Base-by-base conservation (phyloP, 345 rosid species). In the Bruguiera gymnorhiza region DNA sequence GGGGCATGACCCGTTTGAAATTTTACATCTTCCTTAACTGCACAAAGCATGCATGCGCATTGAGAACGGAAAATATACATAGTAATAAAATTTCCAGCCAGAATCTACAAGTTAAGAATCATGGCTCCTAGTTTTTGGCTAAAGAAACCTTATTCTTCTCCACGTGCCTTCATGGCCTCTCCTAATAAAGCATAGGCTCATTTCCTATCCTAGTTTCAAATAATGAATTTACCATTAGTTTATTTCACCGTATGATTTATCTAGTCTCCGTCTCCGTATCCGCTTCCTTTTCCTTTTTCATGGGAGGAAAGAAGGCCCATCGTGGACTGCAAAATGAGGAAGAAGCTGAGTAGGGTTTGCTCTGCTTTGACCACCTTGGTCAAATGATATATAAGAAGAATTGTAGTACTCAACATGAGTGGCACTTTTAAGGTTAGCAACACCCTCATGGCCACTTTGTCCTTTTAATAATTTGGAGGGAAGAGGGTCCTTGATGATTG, bases 311-410 rank as follows among this genome's bases (percentile, higher is more conserved):
- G 89, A 70, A 66, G 91, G 84, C 53, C 86, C 79, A 63, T 70
- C 93, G 73, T 90, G 88, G 71, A 82, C 83, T 60, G 83, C 83
- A 73, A 90, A 87, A 73, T 87, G 96, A 43, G 87, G 76, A 67
- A 81, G 67, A 32, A 85, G 63, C 61, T 87, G 88, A 54, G 80
- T 78, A 71, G 86, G 73, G 69, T 46, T 77, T 31, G 78, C 60
- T 67, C 86, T 84, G 67, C 67, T 78, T 73, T 81, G 92, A 32
- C 86, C 83, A 51, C 82, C 79, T 70, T 85, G 91, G 65, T 86
- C 89, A 74, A 93, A 93, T 24, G 96, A 75, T 71, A 93, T 82
- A 67, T 79, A 80, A 66, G 89, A 73, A 73, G 97, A 80, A 52
- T 67, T 82, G 18, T 86, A 88, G 76, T 81, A 88, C 52, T 86